Conservation (phyloP, 768 basidiomycete genomes). For the Podaxis rugospora region DNA sequence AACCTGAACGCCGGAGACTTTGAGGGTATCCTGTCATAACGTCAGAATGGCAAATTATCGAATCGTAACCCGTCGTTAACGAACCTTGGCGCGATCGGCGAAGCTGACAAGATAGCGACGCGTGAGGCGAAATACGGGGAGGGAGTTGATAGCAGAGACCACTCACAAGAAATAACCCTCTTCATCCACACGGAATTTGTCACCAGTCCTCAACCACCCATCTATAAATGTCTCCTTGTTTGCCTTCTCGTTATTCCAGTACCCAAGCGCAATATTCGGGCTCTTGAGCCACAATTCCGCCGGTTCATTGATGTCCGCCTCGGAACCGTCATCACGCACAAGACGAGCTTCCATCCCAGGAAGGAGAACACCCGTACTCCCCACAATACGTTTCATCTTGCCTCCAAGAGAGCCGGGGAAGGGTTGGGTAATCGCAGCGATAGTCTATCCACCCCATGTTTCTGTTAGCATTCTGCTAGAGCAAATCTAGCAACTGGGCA, state of each 20-base stretch:
- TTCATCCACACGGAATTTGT: constrained; percentile 58
- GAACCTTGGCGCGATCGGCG: constrained; percentile 72
- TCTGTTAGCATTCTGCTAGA: background rate
- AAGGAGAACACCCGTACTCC: constrained; percentile 52
- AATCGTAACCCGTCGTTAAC: background rate
- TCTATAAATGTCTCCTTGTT: constrained; percentile 62
- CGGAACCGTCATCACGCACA: constrained; percentile 51
- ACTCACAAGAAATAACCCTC: constrained; percentile 65
- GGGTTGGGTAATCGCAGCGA: constrained; percentile 43
- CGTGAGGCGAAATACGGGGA: background rate
- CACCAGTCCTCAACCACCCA: constrained; percentile 77
- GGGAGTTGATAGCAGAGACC: background rate
- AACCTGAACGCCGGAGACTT: constrained; percentile 76
- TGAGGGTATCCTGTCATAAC: constrained; percentile 60
- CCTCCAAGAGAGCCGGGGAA: constrained; percentile 41
- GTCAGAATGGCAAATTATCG: background rate
- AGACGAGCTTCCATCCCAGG: constrained; percentile 66
- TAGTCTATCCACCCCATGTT: constrained; percentile 37
- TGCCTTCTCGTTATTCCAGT: constrained; percentile 68
- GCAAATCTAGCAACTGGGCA: background rate
- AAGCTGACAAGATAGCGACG: constrained; percentile 40
- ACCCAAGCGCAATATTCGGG: constrained; percentile 56
- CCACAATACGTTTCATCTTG: constrained; percentile 31
- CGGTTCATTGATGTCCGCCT: constrained; percentile 50
- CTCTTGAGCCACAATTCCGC: constrained; percentile 66